Percentiles rank a stretch among this genome's conserved stretches.
Evolutionary conservation across 768 basidiomycete species (phyloP).

Genomic region (Coprinopsis cinerea): DNA sequence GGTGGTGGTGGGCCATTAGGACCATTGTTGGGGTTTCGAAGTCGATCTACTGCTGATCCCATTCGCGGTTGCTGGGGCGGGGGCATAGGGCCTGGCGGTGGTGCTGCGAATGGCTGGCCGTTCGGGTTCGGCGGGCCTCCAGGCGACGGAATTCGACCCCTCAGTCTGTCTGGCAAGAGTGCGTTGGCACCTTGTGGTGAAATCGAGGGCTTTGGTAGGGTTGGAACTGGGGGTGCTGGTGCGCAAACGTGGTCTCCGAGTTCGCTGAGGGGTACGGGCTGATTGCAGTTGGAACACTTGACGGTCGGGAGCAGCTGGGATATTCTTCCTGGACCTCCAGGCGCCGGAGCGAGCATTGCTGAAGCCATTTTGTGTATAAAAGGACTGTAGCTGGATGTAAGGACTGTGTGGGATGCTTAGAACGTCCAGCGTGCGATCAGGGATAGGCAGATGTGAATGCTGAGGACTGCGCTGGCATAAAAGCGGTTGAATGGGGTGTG

Average conservation of each 20-base stretch:
- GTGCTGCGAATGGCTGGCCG: constrained; percentile 15
- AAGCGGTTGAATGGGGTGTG: not conserved
- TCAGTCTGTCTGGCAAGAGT: constrained; percentile 46
- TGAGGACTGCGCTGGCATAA: not conserved
- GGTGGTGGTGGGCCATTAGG: constrained; percentile 20
- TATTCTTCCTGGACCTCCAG: constrained; percentile 34
- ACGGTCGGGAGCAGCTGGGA: constrained; percentile 77
- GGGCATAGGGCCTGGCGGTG: constrained; percentile 11
- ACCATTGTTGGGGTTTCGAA: constrained; percentile 24
- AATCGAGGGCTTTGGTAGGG: constrained; percentile 30
- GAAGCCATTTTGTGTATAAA: too few relatives aligned
- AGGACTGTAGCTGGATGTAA: too few relatives aligned
- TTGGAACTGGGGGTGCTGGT: constrained; percentile 40
- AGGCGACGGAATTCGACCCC: constrained; percentile 33
- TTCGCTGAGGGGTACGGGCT: constrained; percentile 62
- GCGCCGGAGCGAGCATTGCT: constrained; percentile 23
- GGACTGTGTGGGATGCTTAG: constrained; percentile 2
- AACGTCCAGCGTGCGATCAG: constrained; percentile 8
- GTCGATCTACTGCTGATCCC: constrained; percentile 22
- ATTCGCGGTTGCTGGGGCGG: constrained; percentile 19
- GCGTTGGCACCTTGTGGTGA: constrained; percentile 37
- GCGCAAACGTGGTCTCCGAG: constrained; percentile 78
- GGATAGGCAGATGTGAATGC: not conserved
- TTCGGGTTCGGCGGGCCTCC: not conserved
- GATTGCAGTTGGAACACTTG: constrained; percentile 77